phyloP scores from a whole-genome alignment of 2,329 filamentous ascomycete species.

The Phialophora macrospora region DNA sequence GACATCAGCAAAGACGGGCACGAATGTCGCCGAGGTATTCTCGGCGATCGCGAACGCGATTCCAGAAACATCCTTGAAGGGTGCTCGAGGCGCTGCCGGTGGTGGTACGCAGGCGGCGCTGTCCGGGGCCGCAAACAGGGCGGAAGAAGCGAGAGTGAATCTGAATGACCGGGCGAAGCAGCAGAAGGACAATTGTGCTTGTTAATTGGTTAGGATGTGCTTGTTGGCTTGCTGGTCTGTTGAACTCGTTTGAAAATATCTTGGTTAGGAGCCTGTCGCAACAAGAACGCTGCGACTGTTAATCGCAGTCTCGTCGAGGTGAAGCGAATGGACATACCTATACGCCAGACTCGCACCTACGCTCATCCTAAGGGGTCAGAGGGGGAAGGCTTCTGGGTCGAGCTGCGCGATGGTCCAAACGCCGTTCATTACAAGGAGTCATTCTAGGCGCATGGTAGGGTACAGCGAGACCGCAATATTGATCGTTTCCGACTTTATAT shows the following conservation, averaged over 20 bases:
- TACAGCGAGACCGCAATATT: constrained; percentile 4
- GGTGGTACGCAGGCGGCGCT: constrained; percentile 61
- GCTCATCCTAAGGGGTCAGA: neutral
- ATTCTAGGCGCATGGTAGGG: constrained; percentile 6
- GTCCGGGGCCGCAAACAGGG: constrained; percentile 56
- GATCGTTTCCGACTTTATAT: neutral
- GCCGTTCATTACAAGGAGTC: neutral
- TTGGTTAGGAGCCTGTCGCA: neutral
- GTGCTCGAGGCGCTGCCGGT: constrained; percentile 60
- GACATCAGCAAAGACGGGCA: constrained; percentile 94
- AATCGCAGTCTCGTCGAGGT: neutral
- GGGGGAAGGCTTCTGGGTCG: neutral
- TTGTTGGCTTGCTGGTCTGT: neutral
- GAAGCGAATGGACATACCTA: neutral
- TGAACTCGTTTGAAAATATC: neutral
- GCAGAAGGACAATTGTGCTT: constrained; percentile 89
- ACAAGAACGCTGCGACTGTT: neutral
- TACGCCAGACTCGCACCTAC: neutral
- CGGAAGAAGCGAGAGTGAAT: constrained; percentile 72
- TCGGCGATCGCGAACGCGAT: constrained; percentile 98
- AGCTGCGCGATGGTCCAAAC: neutral
- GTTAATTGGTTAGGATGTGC: constrained; percentile 54
- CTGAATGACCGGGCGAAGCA: constrained; percentile 73
- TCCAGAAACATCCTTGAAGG: constrained; percentile 93
- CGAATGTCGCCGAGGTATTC: constrained; percentile 94